These are phyloP conservation scores for Pseudogymnoascus sp. DNA, from an alignment of 2,329 filamentous ascomycete genomes.

Conservation along the genomic window DNA sequence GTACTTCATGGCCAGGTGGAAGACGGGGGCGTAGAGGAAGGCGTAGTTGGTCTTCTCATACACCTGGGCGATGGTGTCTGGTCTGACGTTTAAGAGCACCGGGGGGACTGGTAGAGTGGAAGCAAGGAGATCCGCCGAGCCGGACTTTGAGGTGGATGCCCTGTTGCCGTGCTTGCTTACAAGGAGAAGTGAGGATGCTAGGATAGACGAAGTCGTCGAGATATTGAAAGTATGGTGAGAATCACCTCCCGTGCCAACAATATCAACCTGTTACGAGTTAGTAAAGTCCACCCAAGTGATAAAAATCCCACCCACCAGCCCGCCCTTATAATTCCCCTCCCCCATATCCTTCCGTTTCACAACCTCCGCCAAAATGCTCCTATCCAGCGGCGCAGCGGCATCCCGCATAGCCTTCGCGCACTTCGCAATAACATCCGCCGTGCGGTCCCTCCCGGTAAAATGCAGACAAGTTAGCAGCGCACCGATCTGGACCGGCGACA, in stretches of 20 bases:
- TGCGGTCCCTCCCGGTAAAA: conserved; percentile 79
- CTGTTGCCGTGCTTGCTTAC: conserved; percentile 95
- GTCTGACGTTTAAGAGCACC: conserved; percentile 65
- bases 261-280: conserved; percentile 54
- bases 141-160: conserved; percentile 90
- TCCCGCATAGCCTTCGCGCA: conserved; percentile 78
- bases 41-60: conserved; percentile 83
- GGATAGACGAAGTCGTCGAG: conserved; percentile 86
- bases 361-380: conserved; percentile 50
- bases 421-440: conserved; percentile 77
- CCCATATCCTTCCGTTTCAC: conserved; percentile 53
- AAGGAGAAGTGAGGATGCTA: conserved; percentile 77
- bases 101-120: conserved; percentile 66
- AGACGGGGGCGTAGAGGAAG: conserved; percentile 92
- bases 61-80: conserved; percentile 61
- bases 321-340: conserved; percentile 72
- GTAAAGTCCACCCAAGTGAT: background rate
- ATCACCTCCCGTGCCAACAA: conserved; percentile 95
- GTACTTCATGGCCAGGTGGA: conserved; percentile 90
- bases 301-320: conserved; percentile 56
- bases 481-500: conserved; percentile 82
- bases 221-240: conserved; percentile 98
- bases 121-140: conserved; percentile 84
- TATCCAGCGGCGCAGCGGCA: conserved; percentile 67
- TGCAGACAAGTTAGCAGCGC: conserved; percentile 85